Evolutionary conservation across 768 basidiomycete genomes (phyloP).

Genomic region (Kwoniella sp.): DNA sequence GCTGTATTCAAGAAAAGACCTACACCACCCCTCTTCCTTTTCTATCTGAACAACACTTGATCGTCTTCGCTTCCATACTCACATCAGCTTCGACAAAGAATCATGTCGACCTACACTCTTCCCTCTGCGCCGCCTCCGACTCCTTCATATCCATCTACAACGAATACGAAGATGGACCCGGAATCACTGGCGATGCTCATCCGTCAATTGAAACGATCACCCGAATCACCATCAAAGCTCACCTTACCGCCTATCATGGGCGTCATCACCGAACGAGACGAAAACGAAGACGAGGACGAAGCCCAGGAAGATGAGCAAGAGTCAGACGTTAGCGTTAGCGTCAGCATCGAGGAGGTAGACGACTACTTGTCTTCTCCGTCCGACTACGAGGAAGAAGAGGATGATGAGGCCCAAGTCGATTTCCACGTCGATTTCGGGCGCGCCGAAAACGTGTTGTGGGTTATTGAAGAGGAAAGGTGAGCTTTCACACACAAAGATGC

Average conservation of each 20-base stretch:
- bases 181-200: conserved; percentile 6
- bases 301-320: not conserved
- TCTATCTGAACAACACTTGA: not conserved
- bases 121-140: not conserved
- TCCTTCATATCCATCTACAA: not conserved
- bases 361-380: not conserved
- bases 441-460: conserved; percentile 1
- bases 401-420: not conserved
- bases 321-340: not conserved
- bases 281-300: conserved; percentile 4
- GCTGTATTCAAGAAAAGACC: too few relatives aligned
- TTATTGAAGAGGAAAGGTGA: conserved; percentile 12
- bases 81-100: not conserved
- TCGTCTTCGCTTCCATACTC: not conserved
- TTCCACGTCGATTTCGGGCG: not conserved
- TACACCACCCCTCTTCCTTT: not conserved
- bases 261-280: conserved; percentile 3
- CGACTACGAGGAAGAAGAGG: conserved; percentile 3
- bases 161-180: conserved; percentile 3
- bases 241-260: conserved; percentile 23
- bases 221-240: conserved; percentile 18
- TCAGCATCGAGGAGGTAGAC: conserved; percentile 4
- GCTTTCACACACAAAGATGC: not conserved
- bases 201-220: conserved; percentile 17
- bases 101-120: not conserved